Conservation (phyloP, 2,329 filamentous ascomycete species). For the Cladosporium sp. region DNA sequence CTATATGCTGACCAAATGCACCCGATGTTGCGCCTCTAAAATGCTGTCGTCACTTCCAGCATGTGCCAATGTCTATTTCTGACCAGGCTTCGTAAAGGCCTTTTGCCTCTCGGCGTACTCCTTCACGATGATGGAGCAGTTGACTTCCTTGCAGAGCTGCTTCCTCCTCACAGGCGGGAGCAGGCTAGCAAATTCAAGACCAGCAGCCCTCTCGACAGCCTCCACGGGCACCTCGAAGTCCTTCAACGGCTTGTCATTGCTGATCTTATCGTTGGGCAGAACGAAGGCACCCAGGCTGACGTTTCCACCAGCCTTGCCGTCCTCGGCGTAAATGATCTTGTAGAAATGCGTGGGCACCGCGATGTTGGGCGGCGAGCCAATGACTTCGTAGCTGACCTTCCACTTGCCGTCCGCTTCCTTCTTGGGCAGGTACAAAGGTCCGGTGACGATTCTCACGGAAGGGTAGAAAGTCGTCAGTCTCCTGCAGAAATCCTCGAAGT, state of each 20-base stretch:
- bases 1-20: not conserved
- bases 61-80: not conserved
- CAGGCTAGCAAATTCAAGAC: slow-evolving; percentile 83
- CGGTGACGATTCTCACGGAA: slow-evolving; percentile 85
- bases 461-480: slow-evolving; percentile 77
- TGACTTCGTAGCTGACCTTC: slow-evolving; percentile 93
- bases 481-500: slow-evolving; percentile 96
- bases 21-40: not conserved
- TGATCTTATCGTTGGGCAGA: slow-evolving; percentile 83
- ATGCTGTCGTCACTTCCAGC: not conserved
- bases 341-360: slow-evolving; percentile 98
- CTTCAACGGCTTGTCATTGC: slow-evolving; percentile 78
- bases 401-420: slow-evolving; percentile 86
- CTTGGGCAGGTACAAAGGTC: slow-evolving; percentile 86
- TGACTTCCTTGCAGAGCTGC: slow-evolving; percentile 80
- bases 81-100: slow-evolving; percentile 31
- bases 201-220: slow-evolving; percentile 85
- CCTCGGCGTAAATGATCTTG: slow-evolving; percentile 96
- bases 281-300: slow-evolving; percentile 94
- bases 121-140: slow-evolving; percentile 75
- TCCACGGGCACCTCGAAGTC: slow-evolving; percentile 96
- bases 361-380: slow-evolving; percentile 87
- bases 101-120: slow-evolving; percentile 66
- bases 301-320: slow-evolving; percentile 61
- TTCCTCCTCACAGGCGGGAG: slow-evolving; percentile 69